Percentiles rank a stretch among this genome's conserved stretches.
These are phyloP conservation scores for Wakefieldia striispora DNA, from an alignment of 768 basidiomycete species.

Conservation along the genomic window DNA sequence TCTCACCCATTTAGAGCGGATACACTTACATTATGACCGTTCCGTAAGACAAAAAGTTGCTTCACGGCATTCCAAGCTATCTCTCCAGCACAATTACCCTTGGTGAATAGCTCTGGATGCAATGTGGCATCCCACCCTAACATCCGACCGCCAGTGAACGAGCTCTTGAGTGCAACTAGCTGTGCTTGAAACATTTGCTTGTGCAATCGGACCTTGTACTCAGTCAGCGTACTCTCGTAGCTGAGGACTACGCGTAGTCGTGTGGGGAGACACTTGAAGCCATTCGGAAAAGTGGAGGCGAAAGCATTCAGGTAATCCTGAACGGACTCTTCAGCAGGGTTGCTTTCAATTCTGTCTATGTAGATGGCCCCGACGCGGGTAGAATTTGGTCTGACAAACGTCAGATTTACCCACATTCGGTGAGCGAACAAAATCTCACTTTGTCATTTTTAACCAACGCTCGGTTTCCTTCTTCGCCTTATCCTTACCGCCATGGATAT, in stretches of 20 bases:
- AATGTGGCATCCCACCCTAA: background rate
- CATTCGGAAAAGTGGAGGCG: constrained; percentile 1
- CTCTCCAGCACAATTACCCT: no score
- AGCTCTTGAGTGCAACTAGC: accelerated
- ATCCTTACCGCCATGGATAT: background rate
- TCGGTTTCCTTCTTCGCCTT: background rate
- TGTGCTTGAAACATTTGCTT: background rate
- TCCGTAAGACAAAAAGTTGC: no score
- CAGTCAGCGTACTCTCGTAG: background rate
- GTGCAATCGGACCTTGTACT: background rate
- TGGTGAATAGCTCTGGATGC: no score
- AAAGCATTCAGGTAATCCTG: constrained; percentile 9
- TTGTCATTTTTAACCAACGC: constrained; percentile 5
- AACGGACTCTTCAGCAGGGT: background rate
- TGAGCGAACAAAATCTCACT: background rate
- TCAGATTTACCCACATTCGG: background rate
- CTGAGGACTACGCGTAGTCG: constrained; percentile 11
- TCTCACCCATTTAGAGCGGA: no score
- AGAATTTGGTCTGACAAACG: constrained; percentile 2
- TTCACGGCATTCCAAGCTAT: no score
- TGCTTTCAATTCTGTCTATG: constrained; percentile 10
- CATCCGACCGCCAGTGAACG: background rate
- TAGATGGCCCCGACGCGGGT: constrained; percentile 13
- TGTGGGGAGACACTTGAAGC: background rate
- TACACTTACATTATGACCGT: no score